Percentiles rank a stretch among this genome's conserved stretches.
These are phyloP conservation scores for Cytospora piceae DNA, from an alignment of 2,329 filamentous ascomycete genomes.

Conservation along the genomic window DNA sequence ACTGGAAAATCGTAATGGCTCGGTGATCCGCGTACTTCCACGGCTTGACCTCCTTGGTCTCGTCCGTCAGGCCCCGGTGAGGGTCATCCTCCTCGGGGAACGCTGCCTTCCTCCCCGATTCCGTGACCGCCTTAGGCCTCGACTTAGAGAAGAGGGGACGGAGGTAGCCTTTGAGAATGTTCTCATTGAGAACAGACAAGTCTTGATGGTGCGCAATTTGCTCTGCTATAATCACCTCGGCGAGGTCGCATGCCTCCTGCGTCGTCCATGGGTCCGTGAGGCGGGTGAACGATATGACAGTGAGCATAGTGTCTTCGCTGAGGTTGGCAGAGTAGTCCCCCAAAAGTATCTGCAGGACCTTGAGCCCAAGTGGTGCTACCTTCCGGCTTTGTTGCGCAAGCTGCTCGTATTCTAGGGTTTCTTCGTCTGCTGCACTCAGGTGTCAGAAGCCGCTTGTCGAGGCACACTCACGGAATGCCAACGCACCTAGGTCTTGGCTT, in stretches of 20 bases:
- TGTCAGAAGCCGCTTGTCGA: not conserved
- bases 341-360: constrained; percentile 4
- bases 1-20: constrained; percentile 61
- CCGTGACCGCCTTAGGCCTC: constrained; percentile 57
- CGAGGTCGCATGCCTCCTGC: constrained; percentile 35
- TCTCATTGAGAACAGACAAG: constrained; percentile 52
- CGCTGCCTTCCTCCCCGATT: constrained; percentile 58
- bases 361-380: constrained; percentile 16
- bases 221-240: constrained; percentile 40
- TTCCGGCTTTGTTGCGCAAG: constrained; percentile 16
- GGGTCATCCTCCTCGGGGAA: constrained; percentile 47
- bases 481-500: constrained; percentile 12
- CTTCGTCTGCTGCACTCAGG: constrained; percentile 13
- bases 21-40: constrained; percentile 63
- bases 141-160: constrained; percentile 68
- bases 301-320: constrained; percentile 37
- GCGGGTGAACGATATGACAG: constrained; percentile 39
- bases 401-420: constrained; percentile 21
- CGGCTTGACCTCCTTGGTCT: constrained; percentile 52
- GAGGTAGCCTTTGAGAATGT: constrained; percentile 65
- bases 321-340: constrained; percentile 21
- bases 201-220: constrained; percentile 33
- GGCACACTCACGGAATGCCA: not conserved
- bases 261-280: constrained; percentile 40
- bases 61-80: constrained; percentile 40